Evolutionary conservation across 257 asterid species (phyloP).

Genomic region (Solanum phureja): DNA sequence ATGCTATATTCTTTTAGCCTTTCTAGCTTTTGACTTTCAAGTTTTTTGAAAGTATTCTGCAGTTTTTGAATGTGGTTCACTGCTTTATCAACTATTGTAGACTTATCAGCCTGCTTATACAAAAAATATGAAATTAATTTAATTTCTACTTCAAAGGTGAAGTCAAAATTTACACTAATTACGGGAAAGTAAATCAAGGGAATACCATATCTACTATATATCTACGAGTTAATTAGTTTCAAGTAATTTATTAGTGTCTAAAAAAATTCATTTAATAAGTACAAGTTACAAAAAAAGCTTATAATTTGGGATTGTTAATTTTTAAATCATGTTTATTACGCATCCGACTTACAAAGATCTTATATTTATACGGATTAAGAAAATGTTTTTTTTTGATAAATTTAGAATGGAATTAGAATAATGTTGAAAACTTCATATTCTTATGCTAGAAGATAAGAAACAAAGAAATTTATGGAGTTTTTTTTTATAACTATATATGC

Average conservation of each 20-base stretch:
- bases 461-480: neutral
- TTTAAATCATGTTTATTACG: neutral
- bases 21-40: conserved; percentile 41
- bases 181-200: neutral
- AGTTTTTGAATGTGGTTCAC: conserved; percentile 33
- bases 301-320: too few species aligned
- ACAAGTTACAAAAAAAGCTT: neutral
- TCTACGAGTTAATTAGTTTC: neutral
- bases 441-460: neutral
- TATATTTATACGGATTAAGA: neutral
- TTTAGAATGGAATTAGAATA: neutral
- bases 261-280: neutral
- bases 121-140: neutral
- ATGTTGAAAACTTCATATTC: neutral
- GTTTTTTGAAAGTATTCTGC: conserved; percentile 22
- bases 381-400: neutral
- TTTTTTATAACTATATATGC: neutral
- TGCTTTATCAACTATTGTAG: conserved; percentile 69
- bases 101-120: conserved; percentile 50
- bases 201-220: neutral
- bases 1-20: neutral
- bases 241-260: neutral
- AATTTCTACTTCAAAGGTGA: neutral
- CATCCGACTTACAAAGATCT: neutral
- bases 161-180: neutral